Evolutionary conservation across 2,329 filamentous ascomycete species (phyloP).

Genomic region (Neurospora sp.): DNA sequence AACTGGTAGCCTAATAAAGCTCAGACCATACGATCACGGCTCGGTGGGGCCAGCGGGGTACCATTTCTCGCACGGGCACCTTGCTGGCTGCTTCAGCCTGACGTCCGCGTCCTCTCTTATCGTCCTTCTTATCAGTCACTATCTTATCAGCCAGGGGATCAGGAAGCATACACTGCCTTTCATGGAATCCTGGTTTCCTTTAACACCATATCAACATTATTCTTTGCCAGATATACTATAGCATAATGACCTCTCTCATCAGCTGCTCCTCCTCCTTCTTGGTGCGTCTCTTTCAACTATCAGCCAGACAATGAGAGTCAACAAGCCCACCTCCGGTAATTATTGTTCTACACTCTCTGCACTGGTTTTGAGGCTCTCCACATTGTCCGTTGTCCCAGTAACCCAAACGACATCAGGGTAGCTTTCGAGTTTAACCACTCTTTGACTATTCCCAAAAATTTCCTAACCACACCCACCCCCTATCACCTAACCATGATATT

Average conservation of each 20-base stretch:
- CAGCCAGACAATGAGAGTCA: background rate
- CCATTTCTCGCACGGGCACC: background rate
- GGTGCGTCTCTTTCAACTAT: background rate
- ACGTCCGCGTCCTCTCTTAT: background rate
- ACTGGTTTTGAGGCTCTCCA: background rate
- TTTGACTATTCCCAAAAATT: too few species aligned
- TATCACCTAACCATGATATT: slow-evolving; percentile 40
- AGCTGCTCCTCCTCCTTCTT: background rate
- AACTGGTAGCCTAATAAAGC: background rate
- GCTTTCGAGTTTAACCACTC: background rate
- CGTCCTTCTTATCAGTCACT: background rate
- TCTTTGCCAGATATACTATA: background rate
- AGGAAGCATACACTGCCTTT: background rate
- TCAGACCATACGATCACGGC: background rate
- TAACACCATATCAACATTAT: background rate
- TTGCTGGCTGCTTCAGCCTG: background rate
- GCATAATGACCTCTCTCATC: background rate
- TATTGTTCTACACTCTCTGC: background rate
- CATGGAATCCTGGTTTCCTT: background rate
- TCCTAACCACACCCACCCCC: slow-evolving; percentile 8
- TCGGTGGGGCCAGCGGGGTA: background rate
- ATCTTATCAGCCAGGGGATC: background rate
- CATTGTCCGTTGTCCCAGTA: background rate
- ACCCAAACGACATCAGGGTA: background rate
- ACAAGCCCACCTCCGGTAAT: background rate